Base-by-base conservation (phyloP, 208 protist genomes). In the Trypanosoma melophagium region DNA sequence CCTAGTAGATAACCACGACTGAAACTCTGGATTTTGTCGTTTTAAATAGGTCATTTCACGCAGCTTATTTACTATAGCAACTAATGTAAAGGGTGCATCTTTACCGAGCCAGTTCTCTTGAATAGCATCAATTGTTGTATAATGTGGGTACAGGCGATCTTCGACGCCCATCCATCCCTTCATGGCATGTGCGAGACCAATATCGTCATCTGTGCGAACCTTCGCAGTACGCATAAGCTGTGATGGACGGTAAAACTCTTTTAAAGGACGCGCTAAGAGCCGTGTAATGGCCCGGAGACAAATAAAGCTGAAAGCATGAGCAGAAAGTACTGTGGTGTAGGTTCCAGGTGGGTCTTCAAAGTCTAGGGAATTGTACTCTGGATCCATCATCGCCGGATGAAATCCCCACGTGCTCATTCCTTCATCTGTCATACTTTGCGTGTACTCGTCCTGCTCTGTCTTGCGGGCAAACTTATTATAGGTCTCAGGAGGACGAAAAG, bases 91-190 rank as follows among this genome's bases (percentile, higher is more conserved):
- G 0, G 90, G 88, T 4, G 90, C 90, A 66, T 96, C 90, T 64
- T 84, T 79, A 44, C 90, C 90, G 1, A 96, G 79, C 88, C 90
- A 96, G 72, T 96, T 86, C 21, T 92, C 86, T 74, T 96, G 90
- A 42, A 96, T 80, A 3, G 90, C 90, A 44, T 96, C 90, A 57
- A 96, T 87, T 3, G 90, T 84, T 8, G 90, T 96, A 85, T 86
- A 93, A 63, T 96, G 90, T 2, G 86, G 87, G 60, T 90, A 94
- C 24, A 96, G 63, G 53, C 81, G 77, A 51, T 96, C 87, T 28
- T 96, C 90, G 10, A 92, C 70, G 16, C 88, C 90, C 62, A 96
- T 69, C 88, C 90, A 96, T 12, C 90, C 90, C 49, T 86, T 86
- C 75, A 96, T 78, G 45, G 90, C 90, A 75, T 94, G 83, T 13